Percentiles rank a stretch among this genome's conserved stretches.
phyloP scores from a whole-genome alignment of 2,329 filamentous ascomycete species.

The Plectosphaerella sp. region DNA sequence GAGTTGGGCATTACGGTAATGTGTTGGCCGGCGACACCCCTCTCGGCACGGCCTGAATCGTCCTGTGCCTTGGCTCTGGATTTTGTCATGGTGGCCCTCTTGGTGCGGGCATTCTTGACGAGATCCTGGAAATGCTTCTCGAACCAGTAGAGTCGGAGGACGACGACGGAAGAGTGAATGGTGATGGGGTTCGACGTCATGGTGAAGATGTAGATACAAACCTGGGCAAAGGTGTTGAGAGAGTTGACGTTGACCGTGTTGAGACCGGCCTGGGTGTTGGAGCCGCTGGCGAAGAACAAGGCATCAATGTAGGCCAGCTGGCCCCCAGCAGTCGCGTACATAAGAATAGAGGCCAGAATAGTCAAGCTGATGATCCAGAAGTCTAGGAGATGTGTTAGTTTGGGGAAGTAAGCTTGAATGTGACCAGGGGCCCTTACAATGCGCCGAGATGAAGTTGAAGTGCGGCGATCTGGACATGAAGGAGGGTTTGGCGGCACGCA shows the following conservation, averaged over 20 bases:
- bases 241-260: constrained; percentile 72
- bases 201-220: constrained; percentile 66
- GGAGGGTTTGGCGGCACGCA: constrained; percentile 48
- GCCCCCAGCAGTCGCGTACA: constrained; percentile 58
- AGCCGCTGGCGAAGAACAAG: constrained; percentile 80
- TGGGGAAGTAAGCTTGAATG: not conserved
- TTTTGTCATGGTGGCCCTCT: constrained; percentile 61
- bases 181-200: constrained; percentile 80
- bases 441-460: constrained; percentile 77
- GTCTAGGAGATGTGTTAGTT: constrained; percentile 42
- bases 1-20: constrained; percentile 63
- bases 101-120: constrained; percentile 64
- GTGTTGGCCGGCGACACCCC: constrained; percentile 59
- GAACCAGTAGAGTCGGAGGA: constrained; percentile 94
- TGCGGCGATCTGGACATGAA: constrained; percentile 59
- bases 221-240: constrained; percentile 68
- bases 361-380: constrained; percentile 73
- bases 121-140: constrained; percentile 91
- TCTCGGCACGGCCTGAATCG: constrained; percentile 48
- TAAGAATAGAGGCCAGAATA: constrained; percentile 70
- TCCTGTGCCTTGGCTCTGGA: constrained; percentile 47
- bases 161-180: constrained; percentile 81
- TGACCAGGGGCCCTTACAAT: constrained; percentile 53
- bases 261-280: constrained; percentile 87
- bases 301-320: constrained; percentile 77